Evolutionary conservation across 345 rosid species (phyloP).

Genomic region (Bruguiera gymnorhiza): DNA sequence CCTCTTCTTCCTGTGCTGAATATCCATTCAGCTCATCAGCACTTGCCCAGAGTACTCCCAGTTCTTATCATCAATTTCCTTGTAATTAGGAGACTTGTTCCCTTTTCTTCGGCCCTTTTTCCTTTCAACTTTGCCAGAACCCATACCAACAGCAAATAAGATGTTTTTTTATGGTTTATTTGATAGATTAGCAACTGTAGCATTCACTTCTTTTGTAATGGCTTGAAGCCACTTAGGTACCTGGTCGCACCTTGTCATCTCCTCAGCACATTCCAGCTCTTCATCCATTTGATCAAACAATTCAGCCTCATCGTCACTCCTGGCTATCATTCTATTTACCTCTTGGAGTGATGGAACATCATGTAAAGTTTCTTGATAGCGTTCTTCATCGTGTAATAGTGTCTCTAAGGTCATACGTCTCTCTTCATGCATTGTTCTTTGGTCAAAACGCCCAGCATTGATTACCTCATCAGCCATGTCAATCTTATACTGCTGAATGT

Average conservation of each 20-base stretch:
- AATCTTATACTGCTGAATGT: conserved; percentile 97
- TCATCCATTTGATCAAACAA: conserved; percentile 99
- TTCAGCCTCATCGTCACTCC: conserved; percentile 93
- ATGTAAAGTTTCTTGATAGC: conserved; percentile 97
- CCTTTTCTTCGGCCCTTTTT: conserved; percentile 87
- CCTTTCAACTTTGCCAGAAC: conserved; percentile 61
- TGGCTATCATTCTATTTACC: conserved; percentile 96
- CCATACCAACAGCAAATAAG: conserved; percentile 47
- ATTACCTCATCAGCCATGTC: conserved; percentile 99
- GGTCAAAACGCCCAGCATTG: conserved; percentile 99
- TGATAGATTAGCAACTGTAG: conserved; percentile 63
- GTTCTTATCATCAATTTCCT: conserved; percentile 87
- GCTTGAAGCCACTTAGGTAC: conserved; percentile 98
- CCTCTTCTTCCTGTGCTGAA: conserved; percentile 86
- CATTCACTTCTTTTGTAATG: conserved; percentile 72
- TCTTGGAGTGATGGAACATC: conserved; percentile 95
- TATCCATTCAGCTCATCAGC: conserved; percentile 74
- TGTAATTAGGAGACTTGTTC: conserved; percentile 77
- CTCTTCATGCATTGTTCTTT: conserved; percentile 99
- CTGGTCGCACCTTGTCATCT: conserved; percentile 86
- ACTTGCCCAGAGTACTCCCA: conserved; percentile 83
- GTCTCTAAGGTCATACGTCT: conserved; percentile 96
- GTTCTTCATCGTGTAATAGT: conserved; percentile 92
- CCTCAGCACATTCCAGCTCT: conserved; percentile 87
- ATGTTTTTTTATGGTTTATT: conserved; percentile 81